Evolutionary conservation across 1,139 yeast species (phyloP).

Genomic region (Scheffersomyces illinoinensis): DNA sequence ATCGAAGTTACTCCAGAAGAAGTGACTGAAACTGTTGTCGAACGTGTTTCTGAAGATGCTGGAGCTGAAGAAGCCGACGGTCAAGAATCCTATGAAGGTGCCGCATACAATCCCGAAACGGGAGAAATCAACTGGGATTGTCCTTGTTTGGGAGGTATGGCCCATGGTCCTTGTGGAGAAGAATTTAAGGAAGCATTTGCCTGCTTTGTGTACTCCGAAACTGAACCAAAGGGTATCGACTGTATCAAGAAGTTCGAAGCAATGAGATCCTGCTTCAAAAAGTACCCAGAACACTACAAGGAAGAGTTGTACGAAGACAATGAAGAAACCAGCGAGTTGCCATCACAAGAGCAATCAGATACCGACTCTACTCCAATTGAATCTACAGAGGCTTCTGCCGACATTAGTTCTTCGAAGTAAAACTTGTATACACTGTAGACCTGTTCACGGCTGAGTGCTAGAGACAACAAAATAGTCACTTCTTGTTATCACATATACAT

Average conservation of each 20-base stretch:
- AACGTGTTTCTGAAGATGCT: conserved; percentile 6
- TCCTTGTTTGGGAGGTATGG: conserved; percentile 99
- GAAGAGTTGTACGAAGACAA: conserved; percentile 86
- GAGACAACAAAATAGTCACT: background rate
- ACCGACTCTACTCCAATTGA: conserved; percentile 12
- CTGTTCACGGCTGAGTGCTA: background rate
- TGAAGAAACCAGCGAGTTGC: conserved; percentile 18
- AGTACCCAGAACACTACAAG: conserved; percentile 90
- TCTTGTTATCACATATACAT: background rate
- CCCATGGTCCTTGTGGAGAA: conserved; percentile 97
- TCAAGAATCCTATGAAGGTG: conserved; percentile 40
- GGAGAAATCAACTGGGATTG: conserved; percentile 99
- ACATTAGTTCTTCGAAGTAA: background rate
- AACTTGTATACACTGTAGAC: background rate
- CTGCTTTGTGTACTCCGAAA: conserved; percentile 91
- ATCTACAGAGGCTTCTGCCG: conserved; percentile 10
- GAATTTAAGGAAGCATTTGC: conserved; percentile 96
- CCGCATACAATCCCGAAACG: conserved; percentile 94
- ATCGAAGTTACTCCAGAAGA: conserved; percentile 12
- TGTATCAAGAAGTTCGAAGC: conserved; percentile 88
- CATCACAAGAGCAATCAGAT: background rate
- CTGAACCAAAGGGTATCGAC: conserved; percentile 96
- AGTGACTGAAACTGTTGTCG: conserved; percentile 25
- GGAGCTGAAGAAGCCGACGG: conserved; percentile 14
- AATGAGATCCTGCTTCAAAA: conserved; percentile 95